Evolutionary conservation across 2,329 filamentous ascomycete species (phyloP).

Genomic region (Chrysoporthe austroafricana): DNA sequence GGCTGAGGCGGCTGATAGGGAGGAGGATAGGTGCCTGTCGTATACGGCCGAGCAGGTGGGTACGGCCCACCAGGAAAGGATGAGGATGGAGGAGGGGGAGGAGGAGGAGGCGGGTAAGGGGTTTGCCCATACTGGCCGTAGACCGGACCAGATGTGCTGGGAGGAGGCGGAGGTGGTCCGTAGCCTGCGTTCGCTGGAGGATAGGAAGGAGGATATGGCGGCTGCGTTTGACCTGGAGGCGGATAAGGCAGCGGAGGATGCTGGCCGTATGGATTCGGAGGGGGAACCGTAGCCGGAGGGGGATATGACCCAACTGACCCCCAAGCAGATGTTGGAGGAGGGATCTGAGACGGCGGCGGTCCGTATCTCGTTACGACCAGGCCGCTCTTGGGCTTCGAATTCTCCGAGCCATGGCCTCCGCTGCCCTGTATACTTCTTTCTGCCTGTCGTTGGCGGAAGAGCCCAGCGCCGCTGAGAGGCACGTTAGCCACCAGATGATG

Average conservation of each 20-base stretch:
- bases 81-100: constrained; percentile 26
- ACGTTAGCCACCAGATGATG: constrained; percentile 26
- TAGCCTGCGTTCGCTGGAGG: constrained; percentile 21
- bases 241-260: constrained; percentile 23
- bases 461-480: constrained; percentile 32
- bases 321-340: constrained; percentile 30
- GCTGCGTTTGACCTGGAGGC: constrained; percentile 25
- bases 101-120: constrained; percentile 22
- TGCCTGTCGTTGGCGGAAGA: constrained; percentile 33
- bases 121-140: constrained; percentile 25
- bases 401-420: constrained; percentile 36
- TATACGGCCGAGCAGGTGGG: constrained; percentile 17
- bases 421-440: constrained; percentile 20
- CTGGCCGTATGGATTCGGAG: constrained; percentile 30
- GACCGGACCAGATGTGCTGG: constrained; percentile 14
- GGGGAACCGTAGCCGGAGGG: constrained; percentile 29
- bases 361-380: constrained; percentile 44
- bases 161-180: constrained; percentile 20
- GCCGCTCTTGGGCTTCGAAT: constrained; percentile 41
- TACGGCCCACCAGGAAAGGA: constrained; percentile 23
- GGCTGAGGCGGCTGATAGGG: constrained; percentile 19
- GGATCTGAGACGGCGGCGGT: constrained; percentile 34
- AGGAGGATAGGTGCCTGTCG: constrained; percentile 20
- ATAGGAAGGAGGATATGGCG: constrained; percentile 31
- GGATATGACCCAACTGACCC: constrained; percentile 30